Evolutionary conservation across 805 yeast species (phyloP), one percentile per base, ranked within the genome.

Genomic region (Vanderwaltozyma polyspora): DNA sequence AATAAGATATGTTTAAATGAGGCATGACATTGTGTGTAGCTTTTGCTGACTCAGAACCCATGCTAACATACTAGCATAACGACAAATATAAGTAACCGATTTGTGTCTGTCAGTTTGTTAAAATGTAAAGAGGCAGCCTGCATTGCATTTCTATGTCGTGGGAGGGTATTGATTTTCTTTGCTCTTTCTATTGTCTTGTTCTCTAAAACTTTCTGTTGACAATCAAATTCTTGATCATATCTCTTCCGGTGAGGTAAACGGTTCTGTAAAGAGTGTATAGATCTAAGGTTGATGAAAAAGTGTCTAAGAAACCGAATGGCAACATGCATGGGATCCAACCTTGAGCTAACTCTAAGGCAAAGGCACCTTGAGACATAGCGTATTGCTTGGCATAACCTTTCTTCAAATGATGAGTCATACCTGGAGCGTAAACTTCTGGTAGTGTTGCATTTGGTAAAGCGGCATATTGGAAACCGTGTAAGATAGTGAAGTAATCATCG

Each of bases 301-400:
- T 73, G 54, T 85, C 94, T 32, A 83, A 63, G 61, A 89, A 76
- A 0, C 98, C 98, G 57, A 91, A 91, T 15, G 97, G 97, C 40
- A 91, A 68, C 98, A 91, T 91, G 28, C 89, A 79, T 24, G 98
- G 97, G 45, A 91, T 84, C 94, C 95, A 91, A 40, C 98, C 98
- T 64, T 89, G 97, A 6, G 98, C 98, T 51, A 89, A 69, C 58
- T 91, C 98, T 44, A 91, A 64, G 9, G 98, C 95, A 60, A 77
- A 91, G 0, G 82, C 68, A 25, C 80, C 94, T 21, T 72, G 58
- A 2, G 83, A 79, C 94, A 91, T 84, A 19, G 75, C 46, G 59
- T 91, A 91, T 62, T 91, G 98, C 62, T 83, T 85, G 46, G 74
- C 72, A 29, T 56, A 43, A 24, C 95, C 95, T 55, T 73, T 79